Percentiles rank a stretch among this genome's conserved stretches.
Evolutionary conservation across 1,284 basidiomycete species (phyloP).

Genomic region (Fomitiporia mediterranea): DNA sequence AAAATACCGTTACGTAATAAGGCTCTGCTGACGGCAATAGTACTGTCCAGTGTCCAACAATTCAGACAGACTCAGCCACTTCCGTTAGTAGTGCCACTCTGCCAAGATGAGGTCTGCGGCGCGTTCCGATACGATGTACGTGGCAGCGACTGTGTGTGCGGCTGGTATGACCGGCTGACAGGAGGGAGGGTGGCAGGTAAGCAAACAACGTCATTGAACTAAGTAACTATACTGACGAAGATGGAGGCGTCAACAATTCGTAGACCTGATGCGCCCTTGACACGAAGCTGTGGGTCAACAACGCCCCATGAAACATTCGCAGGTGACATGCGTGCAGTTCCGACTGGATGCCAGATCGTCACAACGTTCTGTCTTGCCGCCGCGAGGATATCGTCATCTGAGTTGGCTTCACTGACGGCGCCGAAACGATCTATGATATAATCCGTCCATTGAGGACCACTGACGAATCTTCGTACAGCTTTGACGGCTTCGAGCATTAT

Average conservation of each 20-base stretch:
- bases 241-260: conserved; percentile 37
- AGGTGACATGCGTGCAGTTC: conserved; percentile 28
- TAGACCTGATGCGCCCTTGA: conserved; percentile 33
- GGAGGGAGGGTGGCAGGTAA: too few relatives aligned
- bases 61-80: too few relatives aligned
- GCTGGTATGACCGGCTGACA: conserved; percentile 22
- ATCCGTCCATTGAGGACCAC: conserved; percentile 22
- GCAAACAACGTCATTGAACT: too few relatives aligned
- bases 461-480: conserved; percentile 22
- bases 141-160: conserved; percentile 21
- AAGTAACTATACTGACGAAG: conserved; percentile 31
- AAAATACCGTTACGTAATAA: too few relatives aligned
- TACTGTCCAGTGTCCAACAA: too few relatives aligned
- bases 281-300: conserved; percentile 31
- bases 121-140: conserved; percentile 24
- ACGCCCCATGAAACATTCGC: conserved; percentile 27
- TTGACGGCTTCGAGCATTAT: conserved; percentile 22
- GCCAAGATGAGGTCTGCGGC: conserved; percentile 23
- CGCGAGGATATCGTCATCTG: conserved; percentile 25
- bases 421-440: conserved; percentile 23
- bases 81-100: too few relatives aligned
- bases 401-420: conserved; percentile 23
- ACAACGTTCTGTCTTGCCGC: conserved; percentile 20
- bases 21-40: too few relatives aligned
- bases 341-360: conserved; percentile 28